Percentiles rank a stretch among this genome's conserved stretches.
These are phyloP conservation scores for Maudiozyma bulderi DNA, from an alignment of 805 yeast genomes.

Conservation along the genomic window DNA sequence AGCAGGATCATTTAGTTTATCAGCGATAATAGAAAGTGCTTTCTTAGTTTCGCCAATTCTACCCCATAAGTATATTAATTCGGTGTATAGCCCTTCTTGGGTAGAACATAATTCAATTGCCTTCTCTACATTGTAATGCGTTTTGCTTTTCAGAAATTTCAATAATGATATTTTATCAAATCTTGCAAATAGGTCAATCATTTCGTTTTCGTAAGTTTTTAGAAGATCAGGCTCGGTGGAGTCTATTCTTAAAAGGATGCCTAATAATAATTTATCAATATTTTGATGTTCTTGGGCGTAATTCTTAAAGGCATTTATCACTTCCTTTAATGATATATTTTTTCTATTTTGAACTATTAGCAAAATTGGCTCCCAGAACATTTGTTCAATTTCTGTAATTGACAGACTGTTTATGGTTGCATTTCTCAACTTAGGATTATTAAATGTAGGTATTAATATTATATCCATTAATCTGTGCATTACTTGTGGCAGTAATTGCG, in stretches of 20 bases:
- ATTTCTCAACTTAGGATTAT: conserved; percentile 30
- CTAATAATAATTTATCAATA: conserved; percentile 45
- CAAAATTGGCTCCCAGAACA: conserved; percentile 37
- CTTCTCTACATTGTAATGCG: conserved; percentile 53
- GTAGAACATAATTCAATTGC: conserved; percentile 58
- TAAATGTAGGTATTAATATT: conserved; percentile 32
- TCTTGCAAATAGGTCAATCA: conserved; percentile 55
- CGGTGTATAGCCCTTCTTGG: conserved; percentile 41
- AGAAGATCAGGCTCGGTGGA: conserved; percentile 46
- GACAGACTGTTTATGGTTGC: not conserved
- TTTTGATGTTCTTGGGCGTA: conserved; percentile 7
- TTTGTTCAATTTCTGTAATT: conserved; percentile 28
- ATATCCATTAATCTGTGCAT: conserved; percentile 43
- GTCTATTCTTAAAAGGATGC: conserved; percentile 55
- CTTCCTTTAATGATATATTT: conserved; percentile 46
- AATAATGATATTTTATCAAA: conserved; percentile 46
- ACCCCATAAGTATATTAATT: conserved; percentile 73
- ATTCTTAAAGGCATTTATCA: conserved; percentile 40
- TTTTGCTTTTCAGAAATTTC: conserved; percentile 49
- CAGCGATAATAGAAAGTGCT: conserved; percentile 70
- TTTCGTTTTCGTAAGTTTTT: conserved; percentile 53
- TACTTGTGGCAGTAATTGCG: conserved; percentile 44
- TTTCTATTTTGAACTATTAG: conserved; percentile 56
- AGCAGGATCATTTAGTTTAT: conserved; percentile 66
- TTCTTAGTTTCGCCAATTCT: conserved; percentile 68